Base-by-base conservation (phyloP, 176 grass and related monocot genomes). In the Lolium rigidum region DNA sequence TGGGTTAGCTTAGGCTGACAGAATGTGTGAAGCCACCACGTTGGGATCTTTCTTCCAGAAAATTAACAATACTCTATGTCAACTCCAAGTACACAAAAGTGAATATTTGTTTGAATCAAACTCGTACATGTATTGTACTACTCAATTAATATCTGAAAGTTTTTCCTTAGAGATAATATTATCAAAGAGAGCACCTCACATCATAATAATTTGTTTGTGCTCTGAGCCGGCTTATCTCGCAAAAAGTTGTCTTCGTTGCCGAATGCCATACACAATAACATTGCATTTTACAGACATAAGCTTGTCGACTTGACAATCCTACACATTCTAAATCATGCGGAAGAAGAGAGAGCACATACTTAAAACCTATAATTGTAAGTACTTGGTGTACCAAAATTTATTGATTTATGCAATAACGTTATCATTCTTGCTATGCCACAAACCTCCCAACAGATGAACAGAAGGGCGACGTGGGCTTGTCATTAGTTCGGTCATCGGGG, bases 301-400 rank as follows among this genome's bases (percentile, higher is more conserved):
- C 41, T 43, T 43, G 41, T 43, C 41, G 1, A 43, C 35, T 66
- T 85, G 47, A 37, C 58, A 65, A 41, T 46, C 7, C 28, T 50
- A 16, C 9, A 61, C 48, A 38, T 63, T 51, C 85, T 10, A 43
- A 78, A 86, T 82, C 54, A 18, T 78, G 54, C 86, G 78, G 83
- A 72, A 70, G 37, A 62, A 64, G 26, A 54, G 69, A 18, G 62
- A 71, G 46, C 72, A 79, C 56, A 74, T 90, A 90, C 62, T 64
- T 31, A 12, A 46, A 35, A 44, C 43, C 41, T 47, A 50, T 67
- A 52, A 12, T 86, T 78, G 63, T 43, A 43, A 71, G 14, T 72
- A 31, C 54, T 57, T 10, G 52, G 46, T 13, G 2, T 4, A 31
- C 25, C 15, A 73, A 18, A 66, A 54, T 2, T 58, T 17, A 5